Evolutionary conservation across 2,329 filamentous ascomycete species (phyloP).

Genomic region (Monosporascus sp.): DNA sequence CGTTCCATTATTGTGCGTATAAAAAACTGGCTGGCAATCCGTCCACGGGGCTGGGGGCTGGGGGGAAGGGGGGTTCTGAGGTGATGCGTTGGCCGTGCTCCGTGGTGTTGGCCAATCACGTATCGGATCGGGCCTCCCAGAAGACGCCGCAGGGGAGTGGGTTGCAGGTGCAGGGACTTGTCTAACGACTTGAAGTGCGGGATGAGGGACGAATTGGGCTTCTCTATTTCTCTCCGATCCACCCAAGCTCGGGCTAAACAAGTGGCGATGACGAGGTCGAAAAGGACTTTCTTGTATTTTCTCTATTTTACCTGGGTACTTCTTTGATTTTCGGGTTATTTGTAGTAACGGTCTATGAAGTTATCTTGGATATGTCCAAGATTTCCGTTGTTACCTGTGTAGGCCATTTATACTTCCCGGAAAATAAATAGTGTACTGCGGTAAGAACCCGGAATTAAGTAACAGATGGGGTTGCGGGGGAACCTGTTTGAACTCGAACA

Average conservation of each 20-base stretch:
- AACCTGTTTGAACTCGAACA: background rate
- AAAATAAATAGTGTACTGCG: background rate
- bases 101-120: slow-evolving; percentile 15
- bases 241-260: too few species aligned
- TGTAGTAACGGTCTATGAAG: too few species aligned
- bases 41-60: background rate
- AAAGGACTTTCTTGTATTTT: too few species aligned
- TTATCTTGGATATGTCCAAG: too few species aligned
- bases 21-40: background rate
- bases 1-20: background rate
- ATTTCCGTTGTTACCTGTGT: too few species aligned
- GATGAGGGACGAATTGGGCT: background rate
- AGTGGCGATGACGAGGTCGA: too few species aligned
- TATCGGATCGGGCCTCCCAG: slow-evolving; percentile 7
- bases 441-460: background rate
- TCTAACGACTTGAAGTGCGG: background rate
- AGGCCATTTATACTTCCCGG: background rate
- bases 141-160: background rate
- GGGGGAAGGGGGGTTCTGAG: background rate
- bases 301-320: too few species aligned
- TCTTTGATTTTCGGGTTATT: too few species aligned
- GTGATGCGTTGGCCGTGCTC: slow-evolving; percentile 28
- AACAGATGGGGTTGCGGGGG: background rate
- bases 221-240: background rate
- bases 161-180: background rate